Evolutionary conservation across 2,329 filamentous ascomycete species (phyloP).

Genomic region (Metarhizium album): DNA sequence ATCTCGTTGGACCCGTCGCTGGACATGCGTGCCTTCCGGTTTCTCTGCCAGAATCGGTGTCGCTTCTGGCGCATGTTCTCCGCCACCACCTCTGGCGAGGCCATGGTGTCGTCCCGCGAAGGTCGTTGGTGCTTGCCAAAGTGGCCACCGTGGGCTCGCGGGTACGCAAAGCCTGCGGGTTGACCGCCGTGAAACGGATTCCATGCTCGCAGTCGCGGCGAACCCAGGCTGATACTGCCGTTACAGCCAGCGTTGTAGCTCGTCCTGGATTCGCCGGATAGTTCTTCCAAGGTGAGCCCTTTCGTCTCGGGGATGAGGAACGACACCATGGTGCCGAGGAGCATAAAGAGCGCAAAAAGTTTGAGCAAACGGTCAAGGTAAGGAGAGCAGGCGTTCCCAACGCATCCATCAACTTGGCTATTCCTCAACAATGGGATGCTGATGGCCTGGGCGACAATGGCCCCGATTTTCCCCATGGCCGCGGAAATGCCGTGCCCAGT

Average conservation of each 20-base stretch:
- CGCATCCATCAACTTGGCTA: constrained; percentile 39
- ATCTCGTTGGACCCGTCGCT: constrained; percentile 22
- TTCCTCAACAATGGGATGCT: constrained; percentile 51
- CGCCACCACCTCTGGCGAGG: constrained; percentile 28
- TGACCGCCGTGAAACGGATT: constrained; percentile 39
- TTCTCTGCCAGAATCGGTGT: constrained; percentile 19
- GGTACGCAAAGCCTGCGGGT: constrained; percentile 40
- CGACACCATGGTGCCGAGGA: constrained; percentile 56
- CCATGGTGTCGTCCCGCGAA: constrained; percentile 31
- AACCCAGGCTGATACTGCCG: constrained; percentile 32
- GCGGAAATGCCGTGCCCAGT: constrained; percentile 56
- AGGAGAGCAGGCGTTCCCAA: constrained; percentile 36
- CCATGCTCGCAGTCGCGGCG: constrained; percentile 24
- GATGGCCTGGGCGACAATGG: constrained; percentile 55
- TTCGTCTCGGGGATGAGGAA: constrained; percentile 71
- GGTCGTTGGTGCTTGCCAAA: constrained; percentile 19
- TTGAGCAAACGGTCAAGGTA: constrained; percentile 67
- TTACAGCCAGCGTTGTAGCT: constrained; percentile 43
- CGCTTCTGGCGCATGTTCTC: constrained; percentile 14
- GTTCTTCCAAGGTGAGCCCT: constrained; percentile 59
- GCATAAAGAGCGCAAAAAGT: constrained; percentile 73
- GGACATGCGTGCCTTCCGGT: constrained; percentile 16
- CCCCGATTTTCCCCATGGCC: constrained; percentile 56
- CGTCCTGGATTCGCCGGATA: constrained; percentile 56
- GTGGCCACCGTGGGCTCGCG: constrained; percentile 19